Conservation (phyloP, 495 filamentous ascomycete genomes). For the Aspergillus diversus region DNA sequence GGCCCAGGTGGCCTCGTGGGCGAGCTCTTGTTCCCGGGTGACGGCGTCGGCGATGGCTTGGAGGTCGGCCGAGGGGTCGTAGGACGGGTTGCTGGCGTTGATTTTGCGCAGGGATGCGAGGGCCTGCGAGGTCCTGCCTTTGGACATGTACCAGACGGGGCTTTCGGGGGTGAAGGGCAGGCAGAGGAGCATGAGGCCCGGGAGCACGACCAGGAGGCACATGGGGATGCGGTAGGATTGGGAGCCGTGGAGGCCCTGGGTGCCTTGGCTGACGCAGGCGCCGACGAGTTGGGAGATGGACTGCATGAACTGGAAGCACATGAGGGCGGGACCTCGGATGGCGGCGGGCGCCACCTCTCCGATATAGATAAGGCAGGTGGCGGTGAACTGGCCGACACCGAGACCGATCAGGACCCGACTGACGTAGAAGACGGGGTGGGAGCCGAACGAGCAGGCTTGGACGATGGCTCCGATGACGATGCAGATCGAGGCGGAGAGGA, state of each 20-base stretch:
- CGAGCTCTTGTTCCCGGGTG: conserved; percentile 26
- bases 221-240: conserved; percentile 40
- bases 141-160: conserved; percentile 38
- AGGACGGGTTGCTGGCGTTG: conserved; percentile 30
- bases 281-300: conserved; percentile 39
- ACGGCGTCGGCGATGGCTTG: conserved; percentile 25
- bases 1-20: conserved; percentile 30
- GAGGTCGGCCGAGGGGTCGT: conserved; percentile 35
- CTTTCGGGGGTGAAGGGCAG: conserved; percentile 41
- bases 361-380: conserved; percentile 34
- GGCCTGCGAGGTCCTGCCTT: conserved; percentile 29
- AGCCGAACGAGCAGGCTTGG: conserved; percentile 30
- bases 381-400: conserved; percentile 32
- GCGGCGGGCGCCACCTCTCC: conserved; percentile 39
- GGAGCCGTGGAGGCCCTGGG: conserved; percentile 28
- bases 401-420: conserved; percentile 31
- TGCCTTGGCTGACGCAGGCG: conserved; percentile 38
- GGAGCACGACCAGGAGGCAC: conserved; percentile 37
- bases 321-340: conserved; percentile 41
- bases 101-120: conserved; percentile 34
- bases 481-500: conserved; percentile 26
- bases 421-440: conserved; percentile 23
- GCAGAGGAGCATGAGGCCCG: conserved; percentile 32
- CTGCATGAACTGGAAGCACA: conserved; percentile 44
- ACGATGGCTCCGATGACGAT: conserved; percentile 28